Conservation (phyloP, 2,329 filamentous ascomycete genomes). For the Ascomycota sp. region DNA sequence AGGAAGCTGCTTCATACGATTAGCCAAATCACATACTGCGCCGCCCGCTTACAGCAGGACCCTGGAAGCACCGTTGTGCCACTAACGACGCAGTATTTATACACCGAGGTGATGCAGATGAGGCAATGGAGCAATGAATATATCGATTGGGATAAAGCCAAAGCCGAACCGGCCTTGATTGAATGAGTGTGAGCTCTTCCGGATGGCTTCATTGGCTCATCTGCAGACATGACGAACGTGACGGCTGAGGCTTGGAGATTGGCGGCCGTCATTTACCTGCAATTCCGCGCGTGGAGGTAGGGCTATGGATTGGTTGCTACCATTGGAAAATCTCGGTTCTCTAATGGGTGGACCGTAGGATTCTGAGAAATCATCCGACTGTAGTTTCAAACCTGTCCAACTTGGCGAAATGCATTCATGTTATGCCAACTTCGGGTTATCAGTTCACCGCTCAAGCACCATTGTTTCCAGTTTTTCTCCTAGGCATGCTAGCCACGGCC, state of each 20-base stretch:
- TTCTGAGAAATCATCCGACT: conserved; percentile 16
- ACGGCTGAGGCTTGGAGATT: conserved; percentile 21
- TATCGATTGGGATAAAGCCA: conserved; percentile 6
- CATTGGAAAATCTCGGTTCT: too few species aligned
- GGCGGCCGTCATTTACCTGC: conserved; percentile 17
- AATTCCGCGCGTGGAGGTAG: conserved; percentile 18
- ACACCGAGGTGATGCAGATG: conserved; percentile 10
- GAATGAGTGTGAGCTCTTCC: conserved; percentile 11
- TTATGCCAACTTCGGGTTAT: conserved; percentile 20
- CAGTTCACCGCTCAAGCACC: conserved; percentile 21
- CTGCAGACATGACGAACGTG: conserved; percentile 17
- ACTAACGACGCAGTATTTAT: conserved; percentile 9
- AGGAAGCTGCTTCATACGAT: conserved; percentile 17
- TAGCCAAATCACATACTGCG: conserved; percentile 17
- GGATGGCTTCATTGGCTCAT: conserved; percentile 8
- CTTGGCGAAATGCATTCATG: conserved; percentile 15
- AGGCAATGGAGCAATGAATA: conserved; percentile 16
- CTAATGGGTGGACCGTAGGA: conserved; percentile 8
- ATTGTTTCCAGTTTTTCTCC: conserved; percentile 19
- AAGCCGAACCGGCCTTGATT: conserved; percentile 5
- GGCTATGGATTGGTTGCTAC: neutral
- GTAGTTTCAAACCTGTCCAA: conserved; percentile 13
- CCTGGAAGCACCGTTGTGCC: conserved; percentile 12
- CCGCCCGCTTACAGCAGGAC: conserved; percentile 14
- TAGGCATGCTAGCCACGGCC: conserved; percentile 15